Evolutionary conservation across 495 filamentous ascomycete genomes (phyloP), one percentile per base, ranked within the genome.

Genomic region (Neurospora sp.): DNA sequence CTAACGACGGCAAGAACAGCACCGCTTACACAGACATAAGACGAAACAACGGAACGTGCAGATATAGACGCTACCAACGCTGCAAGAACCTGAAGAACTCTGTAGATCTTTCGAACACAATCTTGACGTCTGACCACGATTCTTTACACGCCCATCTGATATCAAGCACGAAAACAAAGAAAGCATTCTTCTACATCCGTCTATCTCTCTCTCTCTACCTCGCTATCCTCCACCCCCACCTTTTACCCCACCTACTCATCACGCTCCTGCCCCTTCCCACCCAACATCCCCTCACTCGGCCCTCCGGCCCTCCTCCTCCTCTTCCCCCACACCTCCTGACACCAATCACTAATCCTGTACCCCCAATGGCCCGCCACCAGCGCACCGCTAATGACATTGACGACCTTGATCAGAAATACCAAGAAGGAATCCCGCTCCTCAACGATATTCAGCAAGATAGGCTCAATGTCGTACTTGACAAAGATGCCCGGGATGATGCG

Each of bases 391-490:
- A 90, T 78, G 40, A 90, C 82, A 77, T 90, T 87, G 22, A 88
- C 89, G 40, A 96, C 80, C 78, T 94, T 87, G 75, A 99, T 86
- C 42, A 94, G 44, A 77, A 98, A 87, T 31, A 86, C 83, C 71
- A 97, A 80, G 71, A 98, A 85, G 20, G 91, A 85, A 47, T 89
- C 90, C 75, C 95, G 86, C 77, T 90, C 89, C 83, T 98, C 96
- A 74, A 90, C 90, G 70, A 99, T 89, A 35, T 90, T 89, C 39
- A 99, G 84, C 76, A 93, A 80, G 77, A 99, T 95, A 4, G 96
- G 96, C 88, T 99, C 96, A 79, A 99, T 98, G 81, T 98, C 95
- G 80, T 95, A 99, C 85, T 98, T 98, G 87, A 99, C 94, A 82
- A 97, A 99, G 75, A 99, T 92, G 12, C 96, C 96, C 1, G 96